Conservation (phyloP, 2,329 filamentous ascomycete genomes). For the Pseudogymnoascus sp. region DNA sequence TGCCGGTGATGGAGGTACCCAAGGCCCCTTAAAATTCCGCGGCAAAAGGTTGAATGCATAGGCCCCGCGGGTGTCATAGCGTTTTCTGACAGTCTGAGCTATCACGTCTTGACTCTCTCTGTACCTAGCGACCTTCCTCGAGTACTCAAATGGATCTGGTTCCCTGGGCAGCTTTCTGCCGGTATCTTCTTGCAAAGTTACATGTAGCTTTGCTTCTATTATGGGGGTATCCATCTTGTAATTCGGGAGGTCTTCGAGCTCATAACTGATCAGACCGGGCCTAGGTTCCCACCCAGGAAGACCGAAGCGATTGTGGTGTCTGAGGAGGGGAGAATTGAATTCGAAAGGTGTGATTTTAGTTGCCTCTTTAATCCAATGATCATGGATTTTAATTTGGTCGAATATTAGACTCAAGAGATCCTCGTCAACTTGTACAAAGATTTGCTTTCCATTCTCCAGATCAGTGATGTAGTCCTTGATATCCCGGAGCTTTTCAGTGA, state of each 20-base stretch:
- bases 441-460: constrained; percentile 13
- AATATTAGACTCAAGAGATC: neutral
- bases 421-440: neutral
- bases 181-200: neutral
- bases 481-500: constrained; percentile 29
- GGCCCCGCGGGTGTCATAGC: neutral
- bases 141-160: constrained; percentile 1
- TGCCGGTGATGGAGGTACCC: neutral
- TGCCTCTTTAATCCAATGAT: neutral
- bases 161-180: neutral
- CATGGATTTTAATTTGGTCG: constrained; percentile 1
- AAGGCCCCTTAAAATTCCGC: neutral
- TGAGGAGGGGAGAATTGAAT: neutral
- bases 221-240: neutral
- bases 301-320: neutral
- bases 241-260: neutral
- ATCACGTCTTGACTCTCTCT: neutral
- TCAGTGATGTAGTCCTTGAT: constrained; percentile 22
- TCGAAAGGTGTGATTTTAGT: neutral
- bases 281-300: neutral
- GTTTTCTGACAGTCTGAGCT: neutral
- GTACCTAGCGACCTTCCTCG: neutral
- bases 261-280: neutral
- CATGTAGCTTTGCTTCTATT: neutral
- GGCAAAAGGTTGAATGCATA: neutral